Evolutionary conservation across 352 stramenopile species (phyloP).

Genomic region (Pythium aristosporum): DNA sequence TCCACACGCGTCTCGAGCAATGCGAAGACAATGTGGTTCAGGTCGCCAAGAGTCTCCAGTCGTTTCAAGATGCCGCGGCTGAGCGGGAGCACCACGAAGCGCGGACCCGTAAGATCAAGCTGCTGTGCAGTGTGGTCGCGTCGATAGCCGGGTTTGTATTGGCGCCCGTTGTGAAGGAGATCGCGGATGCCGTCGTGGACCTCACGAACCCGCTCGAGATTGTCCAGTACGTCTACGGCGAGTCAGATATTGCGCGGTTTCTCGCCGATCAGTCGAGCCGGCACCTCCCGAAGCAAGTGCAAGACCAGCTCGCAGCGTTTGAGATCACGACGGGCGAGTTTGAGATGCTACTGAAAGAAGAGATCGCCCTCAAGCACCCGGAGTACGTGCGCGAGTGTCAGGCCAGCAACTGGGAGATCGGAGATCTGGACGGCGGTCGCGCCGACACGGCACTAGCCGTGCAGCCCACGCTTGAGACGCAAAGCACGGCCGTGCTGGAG

Average conservation of each 20-base stretch:
- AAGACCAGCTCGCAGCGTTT: constrained; percentile 12
- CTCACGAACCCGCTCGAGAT: constrained; percentile 29
- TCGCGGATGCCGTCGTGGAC: constrained; percentile 29
- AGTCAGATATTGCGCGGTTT: constrained; percentile 18
- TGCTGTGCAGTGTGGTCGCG: constrained; percentile 24
- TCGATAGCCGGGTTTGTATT: constrained; percentile 27
- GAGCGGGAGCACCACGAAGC: constrained; percentile 22
- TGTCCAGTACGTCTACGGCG: constrained; percentile 19
- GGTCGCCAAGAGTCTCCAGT: constrained; percentile 20
- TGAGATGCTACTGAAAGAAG: constrained; percentile 24
- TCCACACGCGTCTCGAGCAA: constrained; percentile 15
- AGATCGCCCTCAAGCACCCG: constrained; percentile 23
- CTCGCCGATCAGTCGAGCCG: constrained; percentile 6
- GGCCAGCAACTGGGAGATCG: not conserved
- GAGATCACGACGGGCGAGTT: constrained; percentile 21
- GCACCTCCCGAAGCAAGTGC: not conserved
- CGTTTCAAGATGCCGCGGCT: constrained; percentile 16
- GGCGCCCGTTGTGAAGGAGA: constrained; percentile 28
- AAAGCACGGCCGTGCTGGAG: constrained; percentile 10
- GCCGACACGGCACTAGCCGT: not conserved
- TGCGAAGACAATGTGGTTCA: constrained; percentile 26
- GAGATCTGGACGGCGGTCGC: constrained; percentile 5
- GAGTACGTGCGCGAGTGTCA: constrained; percentile 19
- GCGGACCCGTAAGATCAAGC: constrained; percentile 26
- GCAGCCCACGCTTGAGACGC: constrained; percentile 3